A percentile compares a stretch with the other conserved stretches of the same genome.
Conservation (phyloP, 73 alveolate genomes). For the Paramecium octaurelia region DNA sequence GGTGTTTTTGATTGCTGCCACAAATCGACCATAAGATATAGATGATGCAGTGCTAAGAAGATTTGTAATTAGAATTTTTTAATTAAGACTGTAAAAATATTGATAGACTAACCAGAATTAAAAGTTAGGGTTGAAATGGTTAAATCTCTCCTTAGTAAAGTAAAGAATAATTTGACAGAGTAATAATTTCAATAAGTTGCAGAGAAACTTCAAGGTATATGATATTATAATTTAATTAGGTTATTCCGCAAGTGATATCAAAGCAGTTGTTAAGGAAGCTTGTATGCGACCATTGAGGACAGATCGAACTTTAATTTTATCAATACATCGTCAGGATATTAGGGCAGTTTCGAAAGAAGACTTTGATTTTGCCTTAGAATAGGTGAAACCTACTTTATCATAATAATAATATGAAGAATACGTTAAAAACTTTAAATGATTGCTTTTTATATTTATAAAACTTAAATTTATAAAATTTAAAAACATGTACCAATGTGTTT, state of each 20-base stretch:
- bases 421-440: not conserved
- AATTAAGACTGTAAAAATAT: constrained; percentile 20
- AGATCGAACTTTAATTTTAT: not conserved
- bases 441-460: not conserved
- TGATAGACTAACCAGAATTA: constrained; percentile 54
- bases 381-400: constrained; percentile 27
- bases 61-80: constrained; percentile 16
- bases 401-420: constrained; percentile 16
- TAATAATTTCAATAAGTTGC: not conserved
- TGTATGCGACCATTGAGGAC: constrained; percentile 55
- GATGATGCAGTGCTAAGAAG: constrained; percentile 61
- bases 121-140: constrained; percentile 1
- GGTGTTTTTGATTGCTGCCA: constrained; percentile 74
- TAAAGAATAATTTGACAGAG: not conserved
- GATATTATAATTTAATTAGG: not conserved
- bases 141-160: not conserved
- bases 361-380: not conserved
- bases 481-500: not conserved
- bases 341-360: constrained; percentile 32
- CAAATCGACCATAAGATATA: constrained; percentile 61
- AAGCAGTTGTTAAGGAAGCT: constrained; percentile 60
- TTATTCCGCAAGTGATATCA: constrained; percentile 61
- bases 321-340: not conserved
- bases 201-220: constrained; percentile 31
- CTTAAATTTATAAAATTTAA: not conserved